phyloP scores from a whole-genome alignment of 148 eudicot genomes.

The Talinum fruticosum region DNA sequence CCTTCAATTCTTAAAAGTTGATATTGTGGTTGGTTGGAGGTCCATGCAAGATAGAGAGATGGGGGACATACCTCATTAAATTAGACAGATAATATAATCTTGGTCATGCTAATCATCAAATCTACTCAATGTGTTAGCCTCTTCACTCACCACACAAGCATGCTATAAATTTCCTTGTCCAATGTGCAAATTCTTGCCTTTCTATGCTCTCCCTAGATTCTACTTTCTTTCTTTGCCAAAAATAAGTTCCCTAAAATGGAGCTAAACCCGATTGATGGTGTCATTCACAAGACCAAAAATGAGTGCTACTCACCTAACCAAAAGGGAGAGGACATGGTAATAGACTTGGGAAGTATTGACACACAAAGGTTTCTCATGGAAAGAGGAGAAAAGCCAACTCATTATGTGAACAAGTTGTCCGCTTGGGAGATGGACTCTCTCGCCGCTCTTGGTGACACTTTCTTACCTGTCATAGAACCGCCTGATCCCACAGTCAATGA shows the following conservation, averaged over 20 bases:
- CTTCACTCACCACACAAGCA: neutral
- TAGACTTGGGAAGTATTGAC: slow-evolving; percentile 27
- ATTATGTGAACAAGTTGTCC: slow-evolving; percentile 21
- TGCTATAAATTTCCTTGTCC: neutral
- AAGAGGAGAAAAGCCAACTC: neutral
- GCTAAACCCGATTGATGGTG: neutral
- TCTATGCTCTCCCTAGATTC: neutral
- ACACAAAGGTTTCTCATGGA: slow-evolving; percentile 12
- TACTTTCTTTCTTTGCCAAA: neutral
- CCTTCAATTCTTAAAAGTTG: too few species aligned
- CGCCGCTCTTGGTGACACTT: slow-evolving; percentile 55
- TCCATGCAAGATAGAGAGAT: too few species aligned
- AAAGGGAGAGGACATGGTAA: slow-evolving; percentile 16
- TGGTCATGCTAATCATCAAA: too few species aligned
- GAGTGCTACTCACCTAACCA: neutral
- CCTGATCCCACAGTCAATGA: slow-evolving; percentile 15
- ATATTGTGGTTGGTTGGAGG: too few species aligned
- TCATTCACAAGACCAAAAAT: neutral
- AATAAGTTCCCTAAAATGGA: neutral
- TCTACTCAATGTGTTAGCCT: neutral
- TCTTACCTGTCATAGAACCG: slow-evolving; percentile 42
- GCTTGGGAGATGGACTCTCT: slow-evolving; percentile 52
- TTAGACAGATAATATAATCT: too few species aligned
- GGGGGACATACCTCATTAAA: too few species aligned
- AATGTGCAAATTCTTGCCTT: neutral